These are phyloP conservation scores for Trichoderma oligosporum DNA, from an alignment of 2,329 filamentous ascomycete genomes.

Conservation along the genomic window DNA sequence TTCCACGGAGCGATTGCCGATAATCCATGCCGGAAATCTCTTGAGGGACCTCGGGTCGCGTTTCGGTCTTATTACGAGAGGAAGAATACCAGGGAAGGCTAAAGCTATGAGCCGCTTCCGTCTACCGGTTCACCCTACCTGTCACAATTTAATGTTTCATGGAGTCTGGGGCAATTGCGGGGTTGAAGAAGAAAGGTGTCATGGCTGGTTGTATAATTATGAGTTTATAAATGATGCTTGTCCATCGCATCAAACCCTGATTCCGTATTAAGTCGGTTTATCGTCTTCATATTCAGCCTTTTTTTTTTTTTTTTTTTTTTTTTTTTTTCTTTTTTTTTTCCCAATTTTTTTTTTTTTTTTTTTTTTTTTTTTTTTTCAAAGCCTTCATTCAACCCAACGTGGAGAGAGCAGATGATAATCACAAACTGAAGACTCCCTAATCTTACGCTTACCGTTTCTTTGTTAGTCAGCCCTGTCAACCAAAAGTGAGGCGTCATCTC, in stretches of 20 bases:
- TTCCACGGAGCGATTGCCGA: constrained; percentile 6
- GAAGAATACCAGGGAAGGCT: background rate
- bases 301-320: background rate
- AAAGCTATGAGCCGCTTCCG: constrained; percentile 4
- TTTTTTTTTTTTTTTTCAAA: background rate
- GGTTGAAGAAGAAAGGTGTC: background rate
- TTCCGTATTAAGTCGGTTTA: no score
- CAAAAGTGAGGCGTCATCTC: constrained; percentile 3
- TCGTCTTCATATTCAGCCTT: no score
- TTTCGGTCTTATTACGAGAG: no score
- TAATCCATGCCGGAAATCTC: background rate
- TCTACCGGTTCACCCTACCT: constrained; percentile 4
- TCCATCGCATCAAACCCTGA: no score
- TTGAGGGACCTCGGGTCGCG: background rate
- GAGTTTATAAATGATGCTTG: no score
- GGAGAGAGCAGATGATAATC: no score
- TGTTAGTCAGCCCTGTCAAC: constrained; percentile 1
- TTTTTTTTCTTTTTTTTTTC: background rate
- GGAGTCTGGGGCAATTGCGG: constrained; percentile 16
- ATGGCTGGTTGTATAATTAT: no score
- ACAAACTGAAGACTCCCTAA: no score
- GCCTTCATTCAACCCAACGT: no score
- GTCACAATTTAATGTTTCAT: background rate
- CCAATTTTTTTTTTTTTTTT: background rate
- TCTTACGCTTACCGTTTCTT: background rate